These are phyloP conservation scores for Candida sithepensis DNA, from an alignment of 805 yeast species.

Conservation along the genomic window DNA sequence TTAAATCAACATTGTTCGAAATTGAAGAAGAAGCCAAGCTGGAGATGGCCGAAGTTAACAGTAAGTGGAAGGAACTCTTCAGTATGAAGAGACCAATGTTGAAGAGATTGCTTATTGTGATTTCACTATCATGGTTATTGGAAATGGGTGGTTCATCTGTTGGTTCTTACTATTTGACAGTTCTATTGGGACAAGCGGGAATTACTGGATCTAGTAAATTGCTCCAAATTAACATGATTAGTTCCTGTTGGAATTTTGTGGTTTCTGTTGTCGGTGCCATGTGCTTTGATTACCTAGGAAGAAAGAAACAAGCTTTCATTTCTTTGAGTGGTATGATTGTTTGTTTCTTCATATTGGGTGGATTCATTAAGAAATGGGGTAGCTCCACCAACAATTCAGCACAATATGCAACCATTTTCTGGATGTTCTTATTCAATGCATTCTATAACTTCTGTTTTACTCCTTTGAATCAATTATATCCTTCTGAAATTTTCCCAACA, in stretches of 20 bases:
- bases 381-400: conserved; percentile 23
- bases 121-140: conserved; percentile 29
- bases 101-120: conserved; percentile 33
- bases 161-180: conserved; percentile 42
- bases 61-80: conserved; percentile 23
- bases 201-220: conserved; percentile 14
- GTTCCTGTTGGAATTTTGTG: conserved; percentile 16
- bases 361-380: conserved; percentile 13
- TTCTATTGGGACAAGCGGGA: conserved; percentile 24
- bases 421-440: conserved; percentile 46
- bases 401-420: conserved; percentile 30
- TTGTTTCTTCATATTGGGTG: conserved; percentile 21
- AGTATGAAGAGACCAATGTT: conserved; percentile 32
- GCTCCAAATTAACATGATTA: conserved; percentile 23
- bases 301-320: conserved; percentile 15
- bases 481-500: conserved; percentile 39
- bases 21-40: conserved; percentile 30
- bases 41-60: conserved; percentile 1
- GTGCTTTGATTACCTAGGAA: conserved; percentile 16
- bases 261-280: conserved; percentile 18
- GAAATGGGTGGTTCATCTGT: conserved; percentile 44
- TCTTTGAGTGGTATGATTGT: conserved; percentile 16
- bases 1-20: conserved; percentile 30
- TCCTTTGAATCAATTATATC: conserved; percentile 44
- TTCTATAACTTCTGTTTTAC: conserved; percentile 41